A percentile compares a stretch with the other conserved stretches of the same genome.
These are phyloP conservation scores for Mucor lusitanicus DNA, from an alignment of 371 early-diverging fungal genomes.

Conservation along the genomic window DNA sequence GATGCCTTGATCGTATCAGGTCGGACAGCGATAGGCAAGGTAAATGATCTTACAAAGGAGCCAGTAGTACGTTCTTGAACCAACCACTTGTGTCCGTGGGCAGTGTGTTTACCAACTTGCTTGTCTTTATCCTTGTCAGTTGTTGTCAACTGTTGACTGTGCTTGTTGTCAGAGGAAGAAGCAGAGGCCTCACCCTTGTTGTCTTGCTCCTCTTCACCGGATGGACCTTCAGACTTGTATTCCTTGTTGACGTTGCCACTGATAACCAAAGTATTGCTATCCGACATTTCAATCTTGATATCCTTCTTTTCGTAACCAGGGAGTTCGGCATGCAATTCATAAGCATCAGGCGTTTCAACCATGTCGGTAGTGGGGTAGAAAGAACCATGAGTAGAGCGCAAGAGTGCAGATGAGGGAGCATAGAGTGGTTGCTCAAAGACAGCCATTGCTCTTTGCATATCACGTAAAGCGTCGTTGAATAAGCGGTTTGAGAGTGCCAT, in stretches of 20 bases:
- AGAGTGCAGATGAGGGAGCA: constrained; percentile 9
- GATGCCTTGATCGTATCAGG: constrained; percentile 38
- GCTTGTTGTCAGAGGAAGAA: not conserved
- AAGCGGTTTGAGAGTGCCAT: constrained; percentile 33
- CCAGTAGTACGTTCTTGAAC: constrained; percentile 40
- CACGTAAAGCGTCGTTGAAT: constrained; percentile 36
- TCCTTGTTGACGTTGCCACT: constrained; percentile 22
- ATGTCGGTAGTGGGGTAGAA: constrained; percentile 30
- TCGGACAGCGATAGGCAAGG: constrained; percentile 34
- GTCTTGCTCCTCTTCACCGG: not conserved
- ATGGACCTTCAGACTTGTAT: not conserved
- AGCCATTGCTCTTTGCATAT: constrained; percentile 35
- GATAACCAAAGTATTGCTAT: constrained; percentile 27
- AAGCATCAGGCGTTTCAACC: constrained; percentile 27
- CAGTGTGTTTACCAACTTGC: not conserved
- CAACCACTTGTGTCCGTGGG: constrained; percentile 23
- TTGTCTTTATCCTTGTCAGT: not conserved
- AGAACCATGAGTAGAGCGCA: not conserved
- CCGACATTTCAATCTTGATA: constrained; percentile 29
- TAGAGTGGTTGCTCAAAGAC: constrained; percentile 36
- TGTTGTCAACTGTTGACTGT: not conserved
- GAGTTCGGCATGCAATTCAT: constrained; percentile 35
- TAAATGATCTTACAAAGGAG: constrained; percentile 32
- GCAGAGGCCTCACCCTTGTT: not conserved
- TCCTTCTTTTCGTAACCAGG: constrained; percentile 39